Percentiles rank a stretch among this genome's conserved stretches.
Conservation (phyloP, 805 yeast species). For the Monosporozyma siamensis region DNA sequence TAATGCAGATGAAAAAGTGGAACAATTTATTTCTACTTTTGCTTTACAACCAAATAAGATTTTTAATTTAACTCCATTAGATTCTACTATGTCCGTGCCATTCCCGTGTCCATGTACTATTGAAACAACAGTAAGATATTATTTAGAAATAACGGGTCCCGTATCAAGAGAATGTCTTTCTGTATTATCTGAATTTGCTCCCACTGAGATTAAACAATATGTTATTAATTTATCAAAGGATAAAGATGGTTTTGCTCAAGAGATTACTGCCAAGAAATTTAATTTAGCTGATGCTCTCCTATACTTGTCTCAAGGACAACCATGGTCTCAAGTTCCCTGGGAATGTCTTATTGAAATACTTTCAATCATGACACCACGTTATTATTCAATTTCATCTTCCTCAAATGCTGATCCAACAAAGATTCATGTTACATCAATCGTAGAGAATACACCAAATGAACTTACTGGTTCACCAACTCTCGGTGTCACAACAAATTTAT, state of each 20-base stretch:
- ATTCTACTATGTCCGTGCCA: conserved; percentile 53
- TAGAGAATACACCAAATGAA: conserved; percentile 48
- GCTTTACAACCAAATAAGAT: conserved; percentile 47
- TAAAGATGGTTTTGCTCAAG: conserved; percentile 56
- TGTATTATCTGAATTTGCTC: conserved; percentile 73
- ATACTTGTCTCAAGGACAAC: conserved; percentile 46
- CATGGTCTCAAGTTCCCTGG: conserved; percentile 79
- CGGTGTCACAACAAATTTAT: conserved; percentile 88
- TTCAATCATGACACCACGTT: conserved; percentile 83
- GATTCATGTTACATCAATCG: conserved; percentile 84
- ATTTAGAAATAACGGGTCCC: conserved; percentile 85
- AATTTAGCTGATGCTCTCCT: conserved; percentile 71
- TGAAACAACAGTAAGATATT: conserved; percentile 76
- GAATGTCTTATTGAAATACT: conserved; percentile 73
- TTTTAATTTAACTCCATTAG: conserved; percentile 58
- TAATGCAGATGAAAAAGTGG: conserved; percentile 67
- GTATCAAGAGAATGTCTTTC: conserved; percentile 81
- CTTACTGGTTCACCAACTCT: conserved; percentile 25
- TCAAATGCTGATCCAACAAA: conserved; percentile 64
- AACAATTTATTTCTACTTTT: conserved; percentile 54
- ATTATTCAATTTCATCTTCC: conserved; percentile 91
- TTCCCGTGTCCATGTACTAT: conserved; percentile 82
- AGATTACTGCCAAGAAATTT: conserved; percentile 50
- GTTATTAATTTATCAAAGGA: conserved; percentile 47
- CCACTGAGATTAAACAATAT: conserved; percentile 43